Base-by-base conservation (phyloP, 257 asterid species). In the Plantago ovata region DNA sequence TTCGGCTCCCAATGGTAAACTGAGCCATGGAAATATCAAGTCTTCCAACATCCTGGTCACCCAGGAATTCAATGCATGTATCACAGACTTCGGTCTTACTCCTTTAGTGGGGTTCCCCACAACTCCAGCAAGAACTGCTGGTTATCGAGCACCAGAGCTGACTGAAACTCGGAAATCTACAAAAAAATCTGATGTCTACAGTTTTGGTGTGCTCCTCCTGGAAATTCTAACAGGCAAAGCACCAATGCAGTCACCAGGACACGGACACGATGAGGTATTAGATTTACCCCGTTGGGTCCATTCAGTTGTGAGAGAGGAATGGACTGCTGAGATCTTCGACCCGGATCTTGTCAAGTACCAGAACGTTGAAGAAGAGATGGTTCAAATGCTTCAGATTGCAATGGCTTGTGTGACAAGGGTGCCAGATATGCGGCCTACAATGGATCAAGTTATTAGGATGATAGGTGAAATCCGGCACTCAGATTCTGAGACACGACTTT, bases 251-350 rank as follows among this genome's bases (percentile, higher is more conserved):
- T 48, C 79, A 19, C 28, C 61, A 9, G 87, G 87, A 38, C 79
- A 76, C 8, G 83, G 85, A 40, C 79, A 76, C 7, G 87, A 78
- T 4, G 86, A 80, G 59, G 81, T 50, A 24, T 68, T 70, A 3
- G 94, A 85, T 67, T 69, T 82, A 36, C 90, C 94, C 1, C 46
- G 71, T 18, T 85, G 94, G 94, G 90, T 85, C 40, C 90, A 82
- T 39, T 85, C 90, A 14, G 81, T 85, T 16, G 87, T 82, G 50
- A 72, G 82, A 72, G 90, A 82, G 74, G 87, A 85, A 61, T 85
- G 94, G 90, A 85, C 94, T 22, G 85, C 94, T 7, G 94, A 82
- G 82, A 85, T 85, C 38, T 85, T 85, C 38, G 94, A 85, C 32
- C 62, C 75, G 33, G 75, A 74, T 45, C 75, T 85, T 58, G 62